Base-by-base conservation (phyloP, 495 filamentous ascomycete genomes). In the Pyrenopolyporus hunteri region DNA sequence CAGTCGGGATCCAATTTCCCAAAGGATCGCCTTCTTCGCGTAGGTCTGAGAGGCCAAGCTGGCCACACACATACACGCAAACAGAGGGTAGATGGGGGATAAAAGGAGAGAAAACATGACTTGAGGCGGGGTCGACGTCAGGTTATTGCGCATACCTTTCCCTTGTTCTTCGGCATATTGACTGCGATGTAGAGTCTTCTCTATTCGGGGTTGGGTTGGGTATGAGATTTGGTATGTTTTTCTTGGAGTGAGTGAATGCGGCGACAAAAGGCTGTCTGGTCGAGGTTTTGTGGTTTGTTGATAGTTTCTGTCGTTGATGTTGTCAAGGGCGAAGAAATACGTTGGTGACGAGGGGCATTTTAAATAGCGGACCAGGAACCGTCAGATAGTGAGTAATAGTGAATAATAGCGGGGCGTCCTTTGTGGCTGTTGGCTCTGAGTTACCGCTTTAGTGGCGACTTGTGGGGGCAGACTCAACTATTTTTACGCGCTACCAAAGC, bases 101-200 rank as follows among this genome's bases (percentile, higher is more conserved):
- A 50, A 37, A 39, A 35, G 9, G 16, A 49, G 23, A 50, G 17
- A 23, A 42, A 42, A n/a, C 13, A 23, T 10, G 37, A 42, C 9
- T n/a, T 23, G 37, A 22, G 19, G 37, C 37, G 37, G 37, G 37
- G 37, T 42, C 10, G 37, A 23, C 10, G 13, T 29, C 6, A 20
- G 31, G 20, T 44, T 6, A 50, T 45, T 37, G 48, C 7, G 73
- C 87, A 70, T 86, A 95, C 92, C 78, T 96, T 96, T 88, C 92
- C 92, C 87, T 96, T 96, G 73, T 96, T 96, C 91, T 96, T 96
- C 72, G 92, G 92, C 92, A 96, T 96, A 62, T 76, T 85, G 82
- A 25, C 57, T 23, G 49, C 33, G 28, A 20, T 44, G 19, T 65
- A 50, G 13, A 22, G 2, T 16, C 10, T 19, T 29, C 31, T 37